These are phyloP conservation scores for apple (Malus domestica) DNA, from an alignment of 306 rosid genomes.

Conservation along the genomic window ASM211411v1 NC_041796.1:11821501-11822000, in stretches of 20 bases:
- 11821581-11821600: neutral
- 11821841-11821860: neutral
- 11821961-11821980: neutral
- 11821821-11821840: slow-evolving; percentile 35
- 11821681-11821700: slow-evolving; percentile 7
- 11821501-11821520: neutral
- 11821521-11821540: neutral
- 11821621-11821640: neutral
- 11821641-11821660: slow-evolving; percentile 19
- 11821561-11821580: neutral
- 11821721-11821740: slow-evolving; percentile 20
- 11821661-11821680: neutral
- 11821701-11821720: slow-evolving; percentile 8
- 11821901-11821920: neutral
- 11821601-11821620: neutral
- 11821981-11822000: neutral
- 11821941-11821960: neutral
- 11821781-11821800: slow-evolving; percentile 65
- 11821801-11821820: slow-evolving; percentile 60
- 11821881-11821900: neutral
- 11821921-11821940: neutral
- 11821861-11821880: neutral
- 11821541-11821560: neutral
- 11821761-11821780: slow-evolving; percentile 39
- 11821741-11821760: slow-evolving; percentile 48